Evolutionary conservation across 2,329 filamentous ascomycete genomes (phyloP), one percentile per base, ranked within the genome.

Genomic region (Parastagonospora avenae): DNA sequence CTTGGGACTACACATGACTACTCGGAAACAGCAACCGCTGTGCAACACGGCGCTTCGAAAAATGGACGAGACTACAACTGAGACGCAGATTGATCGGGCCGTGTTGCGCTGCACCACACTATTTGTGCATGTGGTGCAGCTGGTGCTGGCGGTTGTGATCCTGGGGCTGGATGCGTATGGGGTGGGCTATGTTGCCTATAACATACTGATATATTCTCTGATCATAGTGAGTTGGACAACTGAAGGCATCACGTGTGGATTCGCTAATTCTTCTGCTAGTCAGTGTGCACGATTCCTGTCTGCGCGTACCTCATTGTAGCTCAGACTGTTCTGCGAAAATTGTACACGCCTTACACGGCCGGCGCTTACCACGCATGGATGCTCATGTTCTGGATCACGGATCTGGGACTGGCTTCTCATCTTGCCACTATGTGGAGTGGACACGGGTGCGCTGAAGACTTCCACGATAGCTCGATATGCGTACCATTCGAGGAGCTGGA

Each of bases 321-420:
- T 15, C 31, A 15, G 8, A 28, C 14, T 2, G 24, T 12, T 11
- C 19, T 37, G 1, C n/a, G n/a, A 12, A 38, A 27, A n/a, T 7
- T 48, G 8, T 48, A 42, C n/a, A 37, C 31, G 9, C 32, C 31
- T 9, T 48, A 42, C 11, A 10, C 42, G 6, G 39, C 31, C 10
- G 14, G 15, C 8, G 40, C 40, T 12, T 48, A 75, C 32, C 39
- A 42, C 14, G 27, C 10, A 9, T 48, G 38, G 39, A 48, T 81
- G 28, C 63, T 80, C 46, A 52, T 85, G 48, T 80, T 85, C 66
- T 85, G 82, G 82, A 69, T 82, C 31, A 57, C 69, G 14, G 59
- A 64, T 44, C 56, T 70, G 9, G 66, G 59, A 24, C 57, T 70
- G 7, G 53, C 67, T 14, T 62, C 65, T 10, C 53, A 60, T 30